Conservation (phyloP, 1,139 yeast species). For the Lodderomyces metapsilosis region DNA sequence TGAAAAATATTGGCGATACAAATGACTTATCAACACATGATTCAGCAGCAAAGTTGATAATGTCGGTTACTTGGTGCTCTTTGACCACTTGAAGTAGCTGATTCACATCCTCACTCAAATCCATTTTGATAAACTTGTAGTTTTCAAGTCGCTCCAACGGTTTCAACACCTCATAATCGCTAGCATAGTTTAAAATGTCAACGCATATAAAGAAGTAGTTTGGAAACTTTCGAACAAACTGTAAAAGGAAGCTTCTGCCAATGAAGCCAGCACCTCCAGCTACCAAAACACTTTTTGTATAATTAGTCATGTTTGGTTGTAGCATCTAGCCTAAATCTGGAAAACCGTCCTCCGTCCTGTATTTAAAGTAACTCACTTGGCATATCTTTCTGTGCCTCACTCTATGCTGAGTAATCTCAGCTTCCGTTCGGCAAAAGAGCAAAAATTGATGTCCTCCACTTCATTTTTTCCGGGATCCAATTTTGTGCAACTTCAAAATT, state of each 20-base stretch:
- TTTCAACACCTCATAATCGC: conserved; percentile 13
- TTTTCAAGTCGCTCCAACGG: conserved; percentile 18
- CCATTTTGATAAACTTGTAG: conserved; percentile 31
- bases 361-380: too few relatives aligned
- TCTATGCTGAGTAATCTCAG: too few relatives aligned
- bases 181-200: conserved; percentile 46
- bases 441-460: not conserved
- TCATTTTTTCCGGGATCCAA: not conserved
- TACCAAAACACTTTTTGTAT: conserved; percentile 32
- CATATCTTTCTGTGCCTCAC: too few relatives aligned
- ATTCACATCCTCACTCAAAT: conserved; percentile 31
- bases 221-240: conserved; percentile 38
- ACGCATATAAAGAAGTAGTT: conserved; percentile 41
- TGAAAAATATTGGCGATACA: conserved; percentile 43
- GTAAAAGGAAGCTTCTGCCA: conserved; percentile 50
- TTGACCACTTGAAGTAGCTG: conserved; percentile 4
- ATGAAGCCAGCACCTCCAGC: conserved; percentile 65
- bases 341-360: too few relatives aligned
- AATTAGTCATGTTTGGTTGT: not conserved
- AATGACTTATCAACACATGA: conserved; percentile 58
- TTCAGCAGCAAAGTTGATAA: conserved; percentile 59
- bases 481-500: not conserved
- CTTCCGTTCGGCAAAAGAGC: too few relatives aligned
- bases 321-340: not conserved
- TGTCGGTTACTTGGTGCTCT: conserved; percentile 26